phyloP scores from a whole-genome alignment of 1,284 basidiomycete species.

The Ganoderma lucidum region DNA sequence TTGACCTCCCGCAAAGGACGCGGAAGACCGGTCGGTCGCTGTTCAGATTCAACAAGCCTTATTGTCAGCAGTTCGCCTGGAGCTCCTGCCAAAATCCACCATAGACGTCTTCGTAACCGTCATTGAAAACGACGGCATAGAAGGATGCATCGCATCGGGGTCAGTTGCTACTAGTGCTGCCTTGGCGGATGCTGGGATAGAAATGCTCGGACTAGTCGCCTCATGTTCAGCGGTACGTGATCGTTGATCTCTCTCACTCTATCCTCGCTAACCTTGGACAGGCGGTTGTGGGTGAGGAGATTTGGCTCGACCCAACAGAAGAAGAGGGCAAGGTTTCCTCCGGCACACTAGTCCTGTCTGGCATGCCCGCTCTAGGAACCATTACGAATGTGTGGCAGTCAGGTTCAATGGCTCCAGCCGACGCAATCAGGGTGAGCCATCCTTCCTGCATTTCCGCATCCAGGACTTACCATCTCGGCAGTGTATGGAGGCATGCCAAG shows the following conservation, averaged over 20 bases:
- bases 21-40: constrained; percentile 89
- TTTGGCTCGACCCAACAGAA: constrained; percentile 83
- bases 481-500: constrained; percentile 74
- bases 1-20: constrained; percentile 68
- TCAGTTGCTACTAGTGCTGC: constrained; percentile 91
- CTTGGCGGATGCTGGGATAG: constrained; percentile 88
- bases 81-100: constrained; percentile 92
- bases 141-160: constrained; percentile 85
- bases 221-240: constrained; percentile 79
- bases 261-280: constrained; percentile 40
- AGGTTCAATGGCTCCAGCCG: constrained; percentile 63
- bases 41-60: constrained; percentile 89
- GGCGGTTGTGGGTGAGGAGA: constrained; percentile 61
- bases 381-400: constrained; percentile 86
- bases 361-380: constrained; percentile 90
- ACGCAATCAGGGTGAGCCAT: constrained; percentile 63
- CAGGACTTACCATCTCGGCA: constrained; percentile 39
- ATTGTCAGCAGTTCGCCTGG: constrained; percentile 85
- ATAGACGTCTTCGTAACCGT: constrained; percentile 93
- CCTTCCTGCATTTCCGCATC: background rate
- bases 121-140: constrained; percentile 90
- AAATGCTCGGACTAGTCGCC: constrained; percentile 85
- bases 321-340: constrained; percentile 65
- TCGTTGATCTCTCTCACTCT: background rate
- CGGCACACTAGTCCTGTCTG: constrained; percentile 77